A percentile compares a stretch with the other conserved stretches of the same genome.
Conservation (phyloP, 805 yeast species). For the Naumovozyma dairenensis region DNA sequence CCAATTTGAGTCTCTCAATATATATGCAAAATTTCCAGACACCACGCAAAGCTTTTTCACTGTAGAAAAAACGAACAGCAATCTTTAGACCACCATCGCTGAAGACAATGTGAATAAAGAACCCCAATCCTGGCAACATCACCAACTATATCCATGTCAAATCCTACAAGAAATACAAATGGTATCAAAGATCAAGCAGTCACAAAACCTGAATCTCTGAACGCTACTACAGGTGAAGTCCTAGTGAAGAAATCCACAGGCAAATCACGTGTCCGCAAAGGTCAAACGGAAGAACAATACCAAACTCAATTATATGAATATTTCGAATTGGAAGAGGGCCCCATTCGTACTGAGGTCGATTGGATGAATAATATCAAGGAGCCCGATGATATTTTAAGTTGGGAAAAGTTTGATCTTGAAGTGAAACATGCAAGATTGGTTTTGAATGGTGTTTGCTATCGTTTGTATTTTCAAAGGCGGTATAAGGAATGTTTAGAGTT, state of each 20-base stretch:
- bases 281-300: slow-evolving; percentile 61
- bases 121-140: too few species aligned
- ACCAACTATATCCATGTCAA: too few species aligned
- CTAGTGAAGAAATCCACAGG: slow-evolving; percentile 39
- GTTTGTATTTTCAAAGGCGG: slow-evolving; percentile 46
- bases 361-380: slow-evolving; percentile 15
- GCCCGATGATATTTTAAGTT: slow-evolving; percentile 1
- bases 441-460: slow-evolving; percentile 51
- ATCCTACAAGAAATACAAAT: too few species aligned
- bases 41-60: too few species aligned
- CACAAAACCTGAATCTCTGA: slow-evolving; percentile 20
- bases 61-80: too few species aligned
- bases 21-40: too few species aligned
- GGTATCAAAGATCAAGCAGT: too few species aligned
- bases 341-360: slow-evolving; percentile 38
- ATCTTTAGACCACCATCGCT: too few species aligned
- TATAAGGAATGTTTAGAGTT: slow-evolving; percentile 43
- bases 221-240: slow-evolving; percentile 33
- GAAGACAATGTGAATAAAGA: too few species aligned
- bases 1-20: too few species aligned
- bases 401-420: slow-evolving; percentile 20
- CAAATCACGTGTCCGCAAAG: slow-evolving; percentile 45
- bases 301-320: slow-evolving; percentile 43
- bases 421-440: slow-evolving; percentile 47
- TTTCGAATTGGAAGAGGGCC: slow-evolving; percentile 39